Evolutionary conservation across 1,284 basidiomycete species (phyloP).

Genomic region (Lignosus rhinocerotis): DNA sequence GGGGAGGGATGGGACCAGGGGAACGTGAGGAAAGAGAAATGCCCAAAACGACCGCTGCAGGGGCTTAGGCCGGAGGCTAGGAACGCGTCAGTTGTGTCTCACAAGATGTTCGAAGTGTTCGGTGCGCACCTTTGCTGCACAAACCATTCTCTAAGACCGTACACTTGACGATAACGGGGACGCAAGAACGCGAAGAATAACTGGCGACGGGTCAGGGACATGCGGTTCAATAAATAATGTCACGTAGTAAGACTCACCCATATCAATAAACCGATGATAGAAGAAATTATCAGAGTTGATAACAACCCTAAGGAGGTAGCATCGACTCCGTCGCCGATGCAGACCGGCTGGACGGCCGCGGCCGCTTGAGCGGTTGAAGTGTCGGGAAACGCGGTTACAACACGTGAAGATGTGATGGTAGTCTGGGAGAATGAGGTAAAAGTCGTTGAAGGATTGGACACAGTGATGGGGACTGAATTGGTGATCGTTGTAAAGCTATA

Average conservation of each 20-base stretch:
- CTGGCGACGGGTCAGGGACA: conserved; percentile 36
- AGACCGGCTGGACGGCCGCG: conserved; percentile 42
- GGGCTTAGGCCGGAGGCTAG: conserved; percentile 63
- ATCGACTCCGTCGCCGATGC: conserved; percentile 66
- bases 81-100: conserved; percentile 11
- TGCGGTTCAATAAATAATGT: background rate
- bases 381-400: conserved; percentile 33
- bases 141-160: conserved; percentile 74
- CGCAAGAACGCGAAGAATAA: conserved; percentile 65
- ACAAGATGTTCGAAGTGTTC: background rate
- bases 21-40: conserved; percentile 69
- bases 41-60: conserved; percentile 59
- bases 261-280: conserved; percentile 56
- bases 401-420: conserved; percentile 34
- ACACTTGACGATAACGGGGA: conserved; percentile 69
- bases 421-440: conserved; percentile 45
- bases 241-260: conserved; percentile 52
- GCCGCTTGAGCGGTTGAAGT: conserved; percentile 26
- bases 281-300: conserved; percentile 56
- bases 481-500: conserved; percentile 39
- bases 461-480: conserved; percentile 27
- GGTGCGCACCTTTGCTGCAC: conserved; percentile 61
- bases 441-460: conserved; percentile 41
- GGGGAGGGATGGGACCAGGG: conserved; percentile 61
- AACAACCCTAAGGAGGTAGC: conserved; percentile 63